A percentile compares a stretch with the other conserved stretches of the same genome.
These are phyloP conservation scores for Penicillium chermesinum DNA, from an alignment of 495 filamentous ascomycete species.

Conservation along the genomic window DNA sequence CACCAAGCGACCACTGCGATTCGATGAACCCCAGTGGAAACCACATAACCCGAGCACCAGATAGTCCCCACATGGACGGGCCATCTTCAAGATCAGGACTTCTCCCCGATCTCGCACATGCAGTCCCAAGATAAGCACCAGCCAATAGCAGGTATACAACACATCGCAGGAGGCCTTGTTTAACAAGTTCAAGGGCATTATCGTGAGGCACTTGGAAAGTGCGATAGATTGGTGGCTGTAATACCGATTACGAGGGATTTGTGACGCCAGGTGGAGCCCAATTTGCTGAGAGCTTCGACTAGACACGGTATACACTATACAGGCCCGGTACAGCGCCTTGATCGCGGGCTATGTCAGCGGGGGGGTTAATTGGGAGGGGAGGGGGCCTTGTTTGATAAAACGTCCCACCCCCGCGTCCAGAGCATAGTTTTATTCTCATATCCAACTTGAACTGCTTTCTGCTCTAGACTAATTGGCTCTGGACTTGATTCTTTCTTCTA, in stretches of 20 bases:
- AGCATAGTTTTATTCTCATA: conserved; percentile 1
- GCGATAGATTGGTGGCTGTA: too few species aligned
- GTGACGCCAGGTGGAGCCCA: background rate
- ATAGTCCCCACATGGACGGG: too few species aligned
- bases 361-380: background rate
- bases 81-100: too few species aligned
- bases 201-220: too few species aligned
- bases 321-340: background rate
- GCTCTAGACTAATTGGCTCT: background rate
- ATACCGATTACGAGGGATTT: background rate
- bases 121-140: too few species aligned
- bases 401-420: background rate
- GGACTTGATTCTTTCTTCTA: background rate
- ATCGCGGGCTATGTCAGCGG: background rate
- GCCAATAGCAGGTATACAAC: too few species aligned
- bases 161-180: too few species aligned
- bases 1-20: too few species aligned
- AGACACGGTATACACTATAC: background rate
- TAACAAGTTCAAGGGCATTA: too few species aligned
- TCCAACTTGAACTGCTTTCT: background rate
- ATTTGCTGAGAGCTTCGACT: background rate
- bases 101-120: too few species aligned
- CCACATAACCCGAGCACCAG: too few species aligned
- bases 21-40: too few species aligned
- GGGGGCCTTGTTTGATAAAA: background rate